Percentiles rank a stretch among this genome's conserved stretches.
Conservation (phyloP, 2,329 filamentous ascomycete species). For the Aspergillus luchuensis region DNA sequence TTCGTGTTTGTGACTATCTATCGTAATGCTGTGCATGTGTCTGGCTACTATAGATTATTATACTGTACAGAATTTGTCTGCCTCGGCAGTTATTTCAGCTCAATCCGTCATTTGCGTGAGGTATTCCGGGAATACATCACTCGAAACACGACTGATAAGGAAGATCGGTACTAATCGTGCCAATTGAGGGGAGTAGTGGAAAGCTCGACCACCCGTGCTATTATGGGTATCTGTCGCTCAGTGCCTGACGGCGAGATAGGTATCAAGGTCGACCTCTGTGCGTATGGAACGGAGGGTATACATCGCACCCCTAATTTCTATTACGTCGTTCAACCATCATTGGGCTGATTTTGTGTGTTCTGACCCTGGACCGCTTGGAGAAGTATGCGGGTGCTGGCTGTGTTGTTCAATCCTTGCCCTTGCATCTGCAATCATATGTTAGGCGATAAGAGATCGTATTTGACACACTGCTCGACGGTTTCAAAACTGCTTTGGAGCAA, state of each 20-base stretch:
- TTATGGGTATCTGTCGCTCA: background rate
- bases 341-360: background rate
- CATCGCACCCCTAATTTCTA: background rate
- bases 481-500: conserved; percentile 90
- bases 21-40: background rate
- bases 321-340: background rate
- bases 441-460: conserved; percentile 83
- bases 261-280: background rate
- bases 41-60: background rate
- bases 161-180: background rate
- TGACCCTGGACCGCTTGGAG: background rate
- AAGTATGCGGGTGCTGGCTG: background rate
- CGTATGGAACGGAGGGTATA: background rate
- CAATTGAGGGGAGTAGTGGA: background rate
- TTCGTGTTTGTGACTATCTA: background rate
- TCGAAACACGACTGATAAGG: background rate
- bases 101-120: background rate
- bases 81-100: background rate
- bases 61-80: background rate
- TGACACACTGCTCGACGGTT: conserved; percentile 85
- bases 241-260: no score
- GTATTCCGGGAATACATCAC: background rate
- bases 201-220: background rate
- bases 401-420: background rate
- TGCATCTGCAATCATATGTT: conserved; percentile 65